Evolutionary conservation across 1,284 basidiomycete genomes (phyloP), one percentile per base, ranked within the genome.

Genomic region (Polyporus tsugae): DNA sequence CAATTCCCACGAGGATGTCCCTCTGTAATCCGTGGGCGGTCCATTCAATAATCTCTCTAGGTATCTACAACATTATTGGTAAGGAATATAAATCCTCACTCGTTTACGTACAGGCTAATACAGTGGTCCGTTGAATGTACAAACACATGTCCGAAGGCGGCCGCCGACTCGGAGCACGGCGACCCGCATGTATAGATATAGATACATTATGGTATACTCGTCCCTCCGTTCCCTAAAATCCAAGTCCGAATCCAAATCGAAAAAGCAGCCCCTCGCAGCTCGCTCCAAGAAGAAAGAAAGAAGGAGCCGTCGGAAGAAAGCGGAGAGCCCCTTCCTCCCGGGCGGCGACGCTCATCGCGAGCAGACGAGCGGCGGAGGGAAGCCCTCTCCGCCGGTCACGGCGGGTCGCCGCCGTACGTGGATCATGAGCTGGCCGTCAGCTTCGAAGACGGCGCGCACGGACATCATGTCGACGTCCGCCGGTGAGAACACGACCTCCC

Each of bases 401-500:
- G 22, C 39, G 2, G 41, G 44, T 35, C 68, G 70, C 15, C 74
- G 67, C 38, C 68, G 72, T 6, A 75, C 74, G 60, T 74, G 73
- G 38, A 79, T 75, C 25, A 66, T 66, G 39, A 78, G 71, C 58
- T 71, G 69, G 17, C 75, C 77, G 62, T 73, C 70, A 17, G 68
- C 61, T 6, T 71, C 70, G 62, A 78, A 73, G 39, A 68, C 68
- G 25, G 75, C 77, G 41, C 74, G 73, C 52, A 76, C 74, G 13
- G 73, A 71, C 57, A 64, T 39, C 70, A 79, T 73, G 71, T 78
- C 75, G 57, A 76, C 76, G 65, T 78, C 78, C 29, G 69, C 65
- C 17, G 76, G 73, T n/a, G 75, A 41, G 69, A 78, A 79, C 13
- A 70, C 65, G 62, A 78, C 75, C 41, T 78, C 73, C 78, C 78